Evolutionary conservation across 2,329 filamentous ascomycete genomes (phyloP).

Genomic region (Penicillium psychrosexuale): DNA sequence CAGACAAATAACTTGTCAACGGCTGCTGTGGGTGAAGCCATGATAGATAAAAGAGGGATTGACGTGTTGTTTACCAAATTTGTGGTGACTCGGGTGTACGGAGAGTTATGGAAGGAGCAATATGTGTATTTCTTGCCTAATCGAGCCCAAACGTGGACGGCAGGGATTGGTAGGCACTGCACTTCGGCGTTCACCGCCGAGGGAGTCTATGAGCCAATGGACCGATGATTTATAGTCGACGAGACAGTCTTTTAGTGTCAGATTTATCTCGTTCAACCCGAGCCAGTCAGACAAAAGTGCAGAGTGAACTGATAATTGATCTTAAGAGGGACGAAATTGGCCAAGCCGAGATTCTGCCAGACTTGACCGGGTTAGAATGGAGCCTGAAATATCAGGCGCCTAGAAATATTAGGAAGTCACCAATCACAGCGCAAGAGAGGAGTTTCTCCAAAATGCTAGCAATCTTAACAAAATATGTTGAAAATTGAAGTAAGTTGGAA

Average conservation of each 20-base stretch:
- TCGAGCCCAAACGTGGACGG: neutral
- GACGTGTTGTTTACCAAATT: neutral
- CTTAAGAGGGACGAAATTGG: neutral
- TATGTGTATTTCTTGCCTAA: neutral
- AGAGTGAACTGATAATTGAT: neutral
- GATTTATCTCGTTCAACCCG: neutral
- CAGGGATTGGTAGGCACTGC: neutral
- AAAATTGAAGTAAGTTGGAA: too few relatives aligned
- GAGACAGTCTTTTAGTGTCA: neutral
- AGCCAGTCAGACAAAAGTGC: neutral
- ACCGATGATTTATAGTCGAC: neutral
- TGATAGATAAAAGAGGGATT: neutral
- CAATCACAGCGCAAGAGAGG: neutral
- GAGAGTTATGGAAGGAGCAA: neutral
- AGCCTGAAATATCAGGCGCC: neutral
- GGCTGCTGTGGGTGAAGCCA: neutral
- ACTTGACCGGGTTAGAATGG: neutral
- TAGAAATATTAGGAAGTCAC: neutral
- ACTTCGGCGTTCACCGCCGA: neutral
- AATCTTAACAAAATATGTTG: too few relatives aligned
- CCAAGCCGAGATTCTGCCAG: neutral
- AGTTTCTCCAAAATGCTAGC: neutral
- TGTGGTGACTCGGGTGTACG: neutral
- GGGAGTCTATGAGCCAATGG: neutral
- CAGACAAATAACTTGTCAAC: conserved; percentile 5